phyloP scores from a whole-genome alignment of 2,329 filamentous ascomycete species.

The Corinectria fuckeliana region DNA sequence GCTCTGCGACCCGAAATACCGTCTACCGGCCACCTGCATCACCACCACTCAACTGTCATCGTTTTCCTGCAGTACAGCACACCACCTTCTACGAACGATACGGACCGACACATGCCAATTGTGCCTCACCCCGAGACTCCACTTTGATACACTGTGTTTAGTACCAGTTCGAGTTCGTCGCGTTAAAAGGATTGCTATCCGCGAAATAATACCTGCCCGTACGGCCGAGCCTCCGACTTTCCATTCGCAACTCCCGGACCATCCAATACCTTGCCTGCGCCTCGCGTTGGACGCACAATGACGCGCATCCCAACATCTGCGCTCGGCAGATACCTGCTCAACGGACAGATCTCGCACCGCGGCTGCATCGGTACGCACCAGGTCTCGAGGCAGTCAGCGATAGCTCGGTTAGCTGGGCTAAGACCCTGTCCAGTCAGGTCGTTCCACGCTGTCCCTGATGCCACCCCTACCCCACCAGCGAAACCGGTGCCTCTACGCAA shows the following conservation, averaged over 20 bases:
- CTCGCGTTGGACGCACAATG: conserved; percentile 44
- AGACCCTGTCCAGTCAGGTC: conserved; percentile 30
- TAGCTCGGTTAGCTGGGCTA: conserved; percentile 19
- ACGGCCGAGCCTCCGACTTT: too few relatives aligned
- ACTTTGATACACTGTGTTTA: background rate
- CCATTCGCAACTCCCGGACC: background rate
- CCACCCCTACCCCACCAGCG: conserved; percentile 26
- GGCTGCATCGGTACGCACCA: conserved; percentile 48
- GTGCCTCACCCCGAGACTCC: background rate
- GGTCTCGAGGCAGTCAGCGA: conserved; percentile 22
- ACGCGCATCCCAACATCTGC: conserved; percentile 50
- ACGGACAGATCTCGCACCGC: conserved; percentile 49
- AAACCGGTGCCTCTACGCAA: conserved; percentile 67
- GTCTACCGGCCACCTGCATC: conserved; percentile 2
- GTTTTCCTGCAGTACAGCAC: background rate
- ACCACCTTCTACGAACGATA: background rate
- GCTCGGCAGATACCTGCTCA: conserved; percentile 57
- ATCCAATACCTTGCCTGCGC: background rate
- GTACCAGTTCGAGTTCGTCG: background rate
- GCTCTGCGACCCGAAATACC: background rate
- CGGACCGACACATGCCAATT: background rate
- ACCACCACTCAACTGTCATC: background rate
- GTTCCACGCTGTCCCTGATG: conserved; percentile 42
- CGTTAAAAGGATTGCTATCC: background rate
- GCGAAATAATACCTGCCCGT: too few relatives aligned